phyloP scores from a whole-genome alignment of 345 rosid genomes.

The Microcos paniculata region DNA sequence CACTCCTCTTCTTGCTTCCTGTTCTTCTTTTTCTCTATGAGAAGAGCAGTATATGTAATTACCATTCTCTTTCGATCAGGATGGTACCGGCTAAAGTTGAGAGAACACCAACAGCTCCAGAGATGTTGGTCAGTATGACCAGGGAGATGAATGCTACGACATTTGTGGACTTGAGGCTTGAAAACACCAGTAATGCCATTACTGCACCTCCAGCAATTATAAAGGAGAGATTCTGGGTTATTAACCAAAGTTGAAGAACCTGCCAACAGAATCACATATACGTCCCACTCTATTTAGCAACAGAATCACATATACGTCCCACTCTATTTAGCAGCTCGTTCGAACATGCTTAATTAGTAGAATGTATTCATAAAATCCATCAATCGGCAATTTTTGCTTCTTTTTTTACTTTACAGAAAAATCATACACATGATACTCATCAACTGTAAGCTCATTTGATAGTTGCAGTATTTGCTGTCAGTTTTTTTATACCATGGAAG shows the following conservation, averaged over 20 bases:
- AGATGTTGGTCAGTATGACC: conserved; percentile 49
- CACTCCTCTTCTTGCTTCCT: not conserved
- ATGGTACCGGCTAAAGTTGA: conserved; percentile 88
- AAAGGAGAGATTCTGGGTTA: conserved; percentile 72
- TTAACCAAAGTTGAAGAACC: conserved; percentile 79
- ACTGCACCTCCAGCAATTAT: conserved; percentile 70
- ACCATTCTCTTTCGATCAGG: conserved; percentile 93
- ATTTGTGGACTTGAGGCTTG: conserved; percentile 47
- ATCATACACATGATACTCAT: too few species aligned
- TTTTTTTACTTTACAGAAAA: too few species aligned
- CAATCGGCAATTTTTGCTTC: too few species aligned
- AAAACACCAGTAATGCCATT: conserved; percentile 41
- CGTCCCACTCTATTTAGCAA: too few species aligned
- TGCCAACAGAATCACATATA: conserved; percentile 26
- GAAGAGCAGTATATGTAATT: conserved; percentile 2
- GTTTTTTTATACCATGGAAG: too few species aligned
- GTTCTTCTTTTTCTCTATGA: not conserved
- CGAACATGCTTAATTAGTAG: too few species aligned
- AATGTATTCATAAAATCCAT: too few species aligned
- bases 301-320: too few species aligned
- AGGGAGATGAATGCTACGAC: conserved; percentile 42
- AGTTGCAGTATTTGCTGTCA: too few species aligned
- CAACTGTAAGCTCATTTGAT: too few species aligned
- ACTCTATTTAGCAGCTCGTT: too few species aligned
- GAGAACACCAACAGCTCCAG: conserved; percentile 80